Conservation (phyloP, 805 yeast species). For the Candida michaelii region DNA sequence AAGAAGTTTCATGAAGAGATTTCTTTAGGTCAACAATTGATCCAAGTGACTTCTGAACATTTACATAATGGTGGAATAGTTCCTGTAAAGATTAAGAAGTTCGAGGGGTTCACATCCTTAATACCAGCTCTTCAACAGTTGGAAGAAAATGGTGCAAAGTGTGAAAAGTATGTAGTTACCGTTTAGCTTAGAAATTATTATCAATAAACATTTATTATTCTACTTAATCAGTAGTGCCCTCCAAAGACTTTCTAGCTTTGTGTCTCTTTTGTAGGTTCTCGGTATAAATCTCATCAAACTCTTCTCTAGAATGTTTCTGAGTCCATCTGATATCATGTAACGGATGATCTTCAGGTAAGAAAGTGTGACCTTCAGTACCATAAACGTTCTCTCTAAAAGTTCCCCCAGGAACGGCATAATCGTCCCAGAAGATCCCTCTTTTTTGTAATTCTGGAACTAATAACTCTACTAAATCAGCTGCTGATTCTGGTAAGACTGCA, state of each 20-base stretch:
- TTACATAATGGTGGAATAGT: slow-evolving; percentile 25
- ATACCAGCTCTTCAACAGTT: slow-evolving; percentile 36
- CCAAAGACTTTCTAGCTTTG: slow-evolving; percentile 1
- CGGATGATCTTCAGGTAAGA: slow-evolving; percentile 19
- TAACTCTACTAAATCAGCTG: slow-evolving; percentile 36
- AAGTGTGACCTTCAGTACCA: slow-evolving; percentile 24
- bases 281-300: slow-evolving; percentile 23
- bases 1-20: slow-evolving; percentile 46
- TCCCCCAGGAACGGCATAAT: slow-evolving; percentile 34
- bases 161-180: slow-evolving; percentile 36
- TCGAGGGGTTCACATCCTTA: slow-evolving; percentile 36
- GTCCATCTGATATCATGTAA: slow-evolving; percentile 26
- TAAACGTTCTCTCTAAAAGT: slow-evolving; percentile 38
- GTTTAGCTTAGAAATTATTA: too few relatives aligned
- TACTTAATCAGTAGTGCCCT: background rate
- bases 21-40: slow-evolving; percentile 34
- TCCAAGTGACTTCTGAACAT: slow-evolving; percentile 30
- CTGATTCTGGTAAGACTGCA: slow-evolving; percentile 34
- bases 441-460: slow-evolving; percentile 37
- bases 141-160: slow-evolving; percentile 42
- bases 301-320: slow-evolving; percentile 25
- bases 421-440: slow-evolving; percentile 36
- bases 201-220: too few relatives aligned
- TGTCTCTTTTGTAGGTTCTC: slow-evolving; percentile 2
- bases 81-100: slow-evolving; percentile 33